A percentile compares a stretch with the other conserved stretches of the same genome.
phyloP scores from a whole-genome alignment of 2,329 filamentous ascomycete species.

The Tolypocladium nubicola region DNA sequence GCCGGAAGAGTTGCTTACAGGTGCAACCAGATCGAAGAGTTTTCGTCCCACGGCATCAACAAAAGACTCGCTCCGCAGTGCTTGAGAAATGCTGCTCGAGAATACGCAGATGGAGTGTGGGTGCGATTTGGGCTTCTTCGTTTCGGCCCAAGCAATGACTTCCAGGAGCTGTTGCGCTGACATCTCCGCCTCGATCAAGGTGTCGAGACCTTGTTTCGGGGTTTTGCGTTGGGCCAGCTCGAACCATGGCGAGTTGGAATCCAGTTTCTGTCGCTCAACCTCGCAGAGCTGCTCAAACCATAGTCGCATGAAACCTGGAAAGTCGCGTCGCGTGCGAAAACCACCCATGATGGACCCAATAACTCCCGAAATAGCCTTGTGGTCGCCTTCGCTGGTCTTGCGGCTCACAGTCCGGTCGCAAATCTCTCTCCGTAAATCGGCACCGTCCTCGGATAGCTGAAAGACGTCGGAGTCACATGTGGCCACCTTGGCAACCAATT shows the following conservation, averaged over 20 bases:
- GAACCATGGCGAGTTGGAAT: constrained; percentile 22
- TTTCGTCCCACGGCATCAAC: constrained; percentile 28
- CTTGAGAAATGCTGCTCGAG: constrained; percentile 29
- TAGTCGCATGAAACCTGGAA: constrained; percentile 33
- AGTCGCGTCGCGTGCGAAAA: constrained; percentile 31
- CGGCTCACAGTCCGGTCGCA: constrained; percentile 22
- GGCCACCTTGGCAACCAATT: constrained; percentile 27
- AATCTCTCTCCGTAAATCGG: constrained; percentile 26
- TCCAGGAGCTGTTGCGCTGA: constrained; percentile 32
- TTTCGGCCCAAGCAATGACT: constrained; percentile 30
- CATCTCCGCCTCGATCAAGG: constrained; percentile 29
- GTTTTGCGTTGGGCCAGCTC: constrained; percentile 11
- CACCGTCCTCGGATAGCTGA: constrained; percentile 26
- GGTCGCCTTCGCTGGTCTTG: constrained; percentile 8
- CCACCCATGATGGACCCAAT: constrained; percentile 32
- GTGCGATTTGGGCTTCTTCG: constrained; percentile 19
- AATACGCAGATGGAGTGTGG: constrained; percentile 28
- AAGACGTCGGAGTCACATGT: constrained; percentile 38
- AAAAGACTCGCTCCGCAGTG: constrained; percentile 29
- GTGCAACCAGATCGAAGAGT: constrained; percentile 24
- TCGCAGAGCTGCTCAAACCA: constrained; percentile 34
- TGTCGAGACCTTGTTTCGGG: constrained; percentile 8
- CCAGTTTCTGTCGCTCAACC: constrained; percentile 17
- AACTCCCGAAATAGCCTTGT: constrained; percentile 19
- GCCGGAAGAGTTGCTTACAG: constrained; percentile 16